Evolutionary conservation across 108 stramenopile genomes (phyloP), one percentile per base, ranked within the genome.

Genomic region (Stephanodiscus triporus): DNA sequence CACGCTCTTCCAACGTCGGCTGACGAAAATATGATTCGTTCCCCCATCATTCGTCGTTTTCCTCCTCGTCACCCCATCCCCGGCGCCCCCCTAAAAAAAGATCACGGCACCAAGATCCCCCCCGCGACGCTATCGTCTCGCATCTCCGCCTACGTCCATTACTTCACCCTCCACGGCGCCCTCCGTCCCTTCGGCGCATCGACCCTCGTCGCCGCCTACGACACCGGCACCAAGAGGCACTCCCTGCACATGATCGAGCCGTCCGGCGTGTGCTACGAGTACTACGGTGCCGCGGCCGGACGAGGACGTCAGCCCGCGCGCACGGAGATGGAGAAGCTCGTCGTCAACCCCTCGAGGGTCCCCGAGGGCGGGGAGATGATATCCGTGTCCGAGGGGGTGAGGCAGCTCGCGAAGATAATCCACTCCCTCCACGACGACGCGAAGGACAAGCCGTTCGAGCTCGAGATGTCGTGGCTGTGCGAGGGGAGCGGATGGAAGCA

Each of bases 281-380:
- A 96, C 72, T 98, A 89, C 67, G 99, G 96, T 11, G 91, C 91
- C 23, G 98, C 99, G 8, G 90, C 95, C 10, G 99, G 99, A 23
- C 96, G 98, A 84, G 98, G 98, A 55, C 86, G 96, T 60, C 98
- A 99, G 78, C 91, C 94, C 19, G 98, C 98, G 50, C 97, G 97
- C 88, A 99, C 98, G 36, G 99, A 99, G 82, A 84, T 99, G 86
- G 98, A 99, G 80, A 99, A 99, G 83, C 71, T 97, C n/a, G 61
- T 86, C 93, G 55, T 97, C 55, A 81, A 81, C 69, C 86, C 89
- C 85, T 66, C 66, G 49, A 26, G 23, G 27, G 19, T n/a, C 51
- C 26, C 13, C 47, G n/a, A 9, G 48, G 47, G 70, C 13, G 6
- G 66, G 53, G 19, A 32, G 63, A 42, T 75, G 45, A 72, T 80